Percentiles rank a stretch among this genome's conserved stretches.
These are phyloP conservation scores for Russula abietina DNA, from an alignment of 768 basidiomycete species.

Conservation along the genomic window DNA sequence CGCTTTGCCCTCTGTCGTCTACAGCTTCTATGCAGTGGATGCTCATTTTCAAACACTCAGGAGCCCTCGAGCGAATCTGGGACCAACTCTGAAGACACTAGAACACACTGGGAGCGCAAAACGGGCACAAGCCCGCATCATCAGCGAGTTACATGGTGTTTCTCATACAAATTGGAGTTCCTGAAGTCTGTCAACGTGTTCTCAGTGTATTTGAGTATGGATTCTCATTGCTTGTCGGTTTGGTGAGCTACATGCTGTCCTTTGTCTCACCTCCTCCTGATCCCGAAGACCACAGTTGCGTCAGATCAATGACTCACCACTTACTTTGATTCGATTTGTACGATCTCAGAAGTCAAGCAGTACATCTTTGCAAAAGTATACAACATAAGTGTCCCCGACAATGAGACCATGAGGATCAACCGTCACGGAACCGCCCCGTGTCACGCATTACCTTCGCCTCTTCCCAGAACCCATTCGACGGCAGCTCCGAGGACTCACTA, in stretches of 20 bases:
- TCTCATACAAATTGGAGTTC: too few species aligned
- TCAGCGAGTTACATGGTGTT: too few species aligned
- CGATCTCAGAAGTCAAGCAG: conserved; percentile 56
- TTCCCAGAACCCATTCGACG: conserved; percentile 28
- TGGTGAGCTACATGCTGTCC: conserved; percentile 35
- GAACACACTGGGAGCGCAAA: too few species aligned
- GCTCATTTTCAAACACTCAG: too few species aligned
- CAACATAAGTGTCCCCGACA: conserved; percentile 26
- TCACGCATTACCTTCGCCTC: conserved; percentile 67
- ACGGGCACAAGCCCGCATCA: too few species aligned
- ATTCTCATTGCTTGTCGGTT: conserved; percentile 51
- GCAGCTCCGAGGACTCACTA: conserved; percentile 29
- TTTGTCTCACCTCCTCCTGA: not conserved
- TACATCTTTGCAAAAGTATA: conserved; percentile 56
- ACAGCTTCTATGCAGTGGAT: too few species aligned
- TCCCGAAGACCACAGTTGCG: conserved; percentile 37
- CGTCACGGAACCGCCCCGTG: conserved; percentile 40
- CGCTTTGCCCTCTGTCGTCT: too few species aligned
- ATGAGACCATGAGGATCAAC: conserved; percentile 19
- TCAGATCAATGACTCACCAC: conserved; percentile 78
- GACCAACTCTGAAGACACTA: too few species aligned
- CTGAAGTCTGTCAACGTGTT: too few species aligned
- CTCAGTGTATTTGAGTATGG: too few species aligned
- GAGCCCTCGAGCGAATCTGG: too few species aligned
- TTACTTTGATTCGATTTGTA: conserved; percentile 54